These are phyloP conservation scores for Candida incommunis DNA, from an alignment of 805 yeast species.

Conservation along the genomic window DNA sequence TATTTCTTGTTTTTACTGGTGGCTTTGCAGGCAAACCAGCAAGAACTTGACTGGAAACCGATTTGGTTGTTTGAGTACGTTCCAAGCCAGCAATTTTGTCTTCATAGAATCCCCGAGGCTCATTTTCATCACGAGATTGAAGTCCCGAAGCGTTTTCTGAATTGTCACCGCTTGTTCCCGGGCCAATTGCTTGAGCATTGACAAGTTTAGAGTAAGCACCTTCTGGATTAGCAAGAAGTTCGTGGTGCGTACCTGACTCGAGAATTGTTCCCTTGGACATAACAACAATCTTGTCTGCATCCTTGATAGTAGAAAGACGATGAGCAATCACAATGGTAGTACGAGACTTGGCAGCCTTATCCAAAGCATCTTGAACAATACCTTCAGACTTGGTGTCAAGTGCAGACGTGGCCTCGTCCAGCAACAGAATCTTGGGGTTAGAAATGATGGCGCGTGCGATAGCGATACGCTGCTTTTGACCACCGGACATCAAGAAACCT, in stretches of 20 bases:
- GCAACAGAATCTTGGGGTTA: slow-evolving; percentile 41
- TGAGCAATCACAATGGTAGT: slow-evolving; percentile 49
- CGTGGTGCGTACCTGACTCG: slow-evolving; percentile 29
- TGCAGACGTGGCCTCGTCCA: slow-evolving; percentile 57
- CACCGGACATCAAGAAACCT: slow-evolving; percentile 51
- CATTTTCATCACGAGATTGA: slow-evolving; percentile 7
- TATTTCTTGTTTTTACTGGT: slow-evolving; percentile 2
- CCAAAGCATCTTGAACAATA: slow-evolving; percentile 27
- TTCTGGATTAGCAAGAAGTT: slow-evolving; percentile 15
- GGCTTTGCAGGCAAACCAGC: background rate
- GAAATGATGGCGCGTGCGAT: slow-evolving; percentile 57
- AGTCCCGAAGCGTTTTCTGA: background rate
- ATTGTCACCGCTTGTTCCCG: background rate
- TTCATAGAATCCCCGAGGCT: slow-evolving; percentile 5
- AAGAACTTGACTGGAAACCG: slow-evolving; percentile 8
- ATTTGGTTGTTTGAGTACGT: slow-evolving; percentile 8
- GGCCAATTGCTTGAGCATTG: slow-evolving; percentile 21
- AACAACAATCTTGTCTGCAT: slow-evolving; percentile 42
- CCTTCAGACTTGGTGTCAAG: slow-evolving; percentile 34
- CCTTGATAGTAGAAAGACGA: slow-evolving; percentile 39
- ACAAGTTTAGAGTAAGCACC: slow-evolving; percentile 23
- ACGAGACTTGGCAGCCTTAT: slow-evolving; percentile 20
- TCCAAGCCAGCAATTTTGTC: slow-evolving; percentile 2
- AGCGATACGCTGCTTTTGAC: slow-evolving; percentile 60
- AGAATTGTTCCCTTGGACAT: slow-evolving; percentile 36